Conservation (phyloP, 257 asterid species). For the Striga asiatica region DNA sequence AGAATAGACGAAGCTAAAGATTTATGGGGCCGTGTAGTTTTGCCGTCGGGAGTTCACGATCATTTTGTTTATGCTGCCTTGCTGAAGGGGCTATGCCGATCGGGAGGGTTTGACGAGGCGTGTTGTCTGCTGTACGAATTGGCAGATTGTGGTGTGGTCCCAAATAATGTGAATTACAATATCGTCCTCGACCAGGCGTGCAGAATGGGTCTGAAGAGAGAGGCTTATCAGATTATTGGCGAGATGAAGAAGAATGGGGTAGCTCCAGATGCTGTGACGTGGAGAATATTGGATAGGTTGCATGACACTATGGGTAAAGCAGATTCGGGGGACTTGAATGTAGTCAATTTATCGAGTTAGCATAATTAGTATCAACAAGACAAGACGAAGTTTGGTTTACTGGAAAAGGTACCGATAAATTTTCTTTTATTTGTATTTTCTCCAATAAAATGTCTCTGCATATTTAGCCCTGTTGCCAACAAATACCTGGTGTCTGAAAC, state of each 20-base stretch:
- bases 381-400: no score
- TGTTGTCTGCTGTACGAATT: conserved; percentile 63
- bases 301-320: no score
- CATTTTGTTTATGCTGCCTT: conserved; percentile 57
- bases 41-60: conserved; percentile 76
- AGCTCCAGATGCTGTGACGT: conserved; percentile 65
- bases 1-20: conserved; percentile 53
- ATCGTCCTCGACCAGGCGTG: conserved; percentile 60
- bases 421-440: no score
- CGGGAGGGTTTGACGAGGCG: conserved; percentile 35
- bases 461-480: no score
- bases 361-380: no score
- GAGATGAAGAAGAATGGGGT: conserved; percentile 80
- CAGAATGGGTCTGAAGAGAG: conserved; percentile 57
- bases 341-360: no score
- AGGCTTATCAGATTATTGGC: conserved; percentile 64
- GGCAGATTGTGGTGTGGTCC: conserved; percentile 54
- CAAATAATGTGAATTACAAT: conserved; percentile 57
- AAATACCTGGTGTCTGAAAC: no score
- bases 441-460: no score
- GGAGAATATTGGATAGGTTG: conserved; percentile 78
- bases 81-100: conserved; percentile 15
- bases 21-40: conserved; percentile 49
- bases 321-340: no score
- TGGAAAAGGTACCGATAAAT: no score